Evolutionary conservation across 2,329 filamentous ascomycete species (phyloP), one percentile per base, ranked within the genome.

Genomic region (Claviceps monticola): DNA sequence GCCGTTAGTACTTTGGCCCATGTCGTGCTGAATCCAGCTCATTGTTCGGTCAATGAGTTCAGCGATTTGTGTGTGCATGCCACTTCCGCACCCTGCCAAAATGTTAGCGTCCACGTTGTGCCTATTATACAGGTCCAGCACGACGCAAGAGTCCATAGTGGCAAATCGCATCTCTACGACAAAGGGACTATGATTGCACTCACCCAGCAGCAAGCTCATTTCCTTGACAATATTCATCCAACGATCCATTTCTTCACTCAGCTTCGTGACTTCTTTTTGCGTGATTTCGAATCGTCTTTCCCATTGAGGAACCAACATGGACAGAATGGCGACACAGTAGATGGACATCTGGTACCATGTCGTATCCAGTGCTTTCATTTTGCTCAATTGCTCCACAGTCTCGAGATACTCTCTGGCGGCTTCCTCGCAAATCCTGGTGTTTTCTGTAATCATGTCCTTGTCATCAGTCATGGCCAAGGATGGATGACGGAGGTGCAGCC

Each of bases 321-420:
- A 85, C 58, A 88, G 86, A 52, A 87, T 82, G 26, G 84, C 84
- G 44, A 83, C 80, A 13, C 86, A 74, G 60, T 86, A 88, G 5
- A 86, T 76, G 0, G 85, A 82, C 48, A 80, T 74, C 47, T 84
- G 83, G 59, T 86, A 85, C 84, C 86, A 90, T 1, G 85, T 88
- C 1, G 84, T 86, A 60, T 91, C 86, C 4, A 90, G 68, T 45
- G 80, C 81, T 60, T 84, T 86, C 53, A 82, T 71, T 57, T 74
- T 74, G 53, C 79, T 76, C 47, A 90, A 66, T 50, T 79, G 71
- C 21, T 73, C 71, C 5, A 82, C 78, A 26, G 76, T 73, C 21
- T 72, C 70, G 2, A 90, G 70, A 66, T 88, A 79, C 55, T 82
- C 76, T 46, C 76, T 74, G 5, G 83, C 77, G 9, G 79, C 79